A percentile compares a stretch with the other conserved stretches of the same genome.
phyloP scores from a whole-genome alignment of 2,329 filamentous ascomycete genomes.

The Xylaria multiplex region DNA sequence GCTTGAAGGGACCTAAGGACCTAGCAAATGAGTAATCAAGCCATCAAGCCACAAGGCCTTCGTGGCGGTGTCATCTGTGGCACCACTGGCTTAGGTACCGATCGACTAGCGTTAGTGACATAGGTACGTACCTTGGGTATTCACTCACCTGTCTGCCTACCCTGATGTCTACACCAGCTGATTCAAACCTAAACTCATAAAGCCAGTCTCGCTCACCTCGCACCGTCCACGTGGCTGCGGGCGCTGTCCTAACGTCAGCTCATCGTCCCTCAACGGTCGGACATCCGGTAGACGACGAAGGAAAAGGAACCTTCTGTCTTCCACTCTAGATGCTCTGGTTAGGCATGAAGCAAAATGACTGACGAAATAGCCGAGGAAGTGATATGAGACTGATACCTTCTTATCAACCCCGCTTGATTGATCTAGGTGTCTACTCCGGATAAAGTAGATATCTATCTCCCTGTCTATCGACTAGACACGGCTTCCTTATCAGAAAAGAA shows the following conservation, averaged over 20 bases:
- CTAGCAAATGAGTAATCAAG: conserved; percentile 10
- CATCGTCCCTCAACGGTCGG: not conserved
- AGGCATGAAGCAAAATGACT: conserved; percentile 31
- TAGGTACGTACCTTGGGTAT: too few relatives aligned
- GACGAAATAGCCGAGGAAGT: conserved; percentile 14
- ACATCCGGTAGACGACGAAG: not conserved
- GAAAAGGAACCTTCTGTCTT: not conserved
- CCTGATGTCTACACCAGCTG: too few relatives aligned
- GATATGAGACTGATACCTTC: conserved; percentile 28
- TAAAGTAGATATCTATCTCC: conserved; percentile 4
- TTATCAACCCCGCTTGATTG: conserved; percentile 15
- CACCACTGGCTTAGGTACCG: not conserved
- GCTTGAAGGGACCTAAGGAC: conserved; percentile 15
- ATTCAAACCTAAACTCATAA: not conserved
- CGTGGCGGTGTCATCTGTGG: conserved; percentile 22
- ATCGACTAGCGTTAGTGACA: too few relatives aligned
- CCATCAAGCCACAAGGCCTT: not conserved
- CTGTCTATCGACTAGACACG: not conserved
- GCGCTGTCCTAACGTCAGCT: conserved; percentile 14
- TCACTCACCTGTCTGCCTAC: too few relatives aligned
- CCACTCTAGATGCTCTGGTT: conserved; percentile 7
- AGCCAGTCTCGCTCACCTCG: conserved; percentile 18
- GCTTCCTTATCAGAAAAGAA: not conserved
- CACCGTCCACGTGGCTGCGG: conserved; percentile 18
- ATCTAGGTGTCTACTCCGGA: not conserved